Conservation (phyloP, 768 basidiomycete species). For the Psilocybe azurescens region DNA sequence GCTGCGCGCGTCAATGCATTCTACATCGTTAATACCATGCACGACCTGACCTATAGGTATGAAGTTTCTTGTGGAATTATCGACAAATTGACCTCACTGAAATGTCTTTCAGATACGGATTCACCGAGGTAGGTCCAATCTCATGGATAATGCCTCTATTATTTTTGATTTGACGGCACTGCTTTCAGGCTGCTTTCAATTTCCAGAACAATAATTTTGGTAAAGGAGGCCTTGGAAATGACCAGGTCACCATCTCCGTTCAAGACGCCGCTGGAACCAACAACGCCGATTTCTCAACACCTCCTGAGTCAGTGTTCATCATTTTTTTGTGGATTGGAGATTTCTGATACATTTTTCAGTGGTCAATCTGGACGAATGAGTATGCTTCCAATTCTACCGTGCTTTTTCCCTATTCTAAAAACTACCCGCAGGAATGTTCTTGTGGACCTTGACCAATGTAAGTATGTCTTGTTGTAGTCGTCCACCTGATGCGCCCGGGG, state of each 20-base stretch:
- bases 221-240: slow-evolving; percentile 52
- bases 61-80: slow-evolving; percentile 26
- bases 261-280: slow-evolving; percentile 53
- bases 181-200: slow-evolving; percentile 36
- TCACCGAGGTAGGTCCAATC: slow-evolving; percentile 45
- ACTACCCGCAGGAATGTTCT: slow-evolving; percentile 32
- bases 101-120: slow-evolving; percentile 44
- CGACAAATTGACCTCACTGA: slow-evolving; percentile 19
- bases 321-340: background rate
- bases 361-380: slow-evolving; percentile 25
- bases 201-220: slow-evolving; percentile 65
- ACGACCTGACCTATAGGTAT: slow-evolving; percentile 48
- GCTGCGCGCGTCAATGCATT: slow-evolving; percentile 62
- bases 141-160: too few relatives aligned
- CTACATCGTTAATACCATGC: slow-evolving; percentile 65
- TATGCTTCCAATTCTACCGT: background rate
- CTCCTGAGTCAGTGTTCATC: slow-evolving; percentile 41
- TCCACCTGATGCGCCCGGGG: background rate
- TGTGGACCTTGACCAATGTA: slow-evolving; percentile 35
- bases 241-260: slow-evolving; percentile 57
- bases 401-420: background rate
- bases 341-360: slow-evolving; percentile 13
- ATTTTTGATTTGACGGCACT: background rate
- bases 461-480: background rate
- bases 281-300: slow-evolving; percentile 50